Base-by-base conservation (phyloP, 768 basidiomycete species). In the Mrakia frigida region DNA sequence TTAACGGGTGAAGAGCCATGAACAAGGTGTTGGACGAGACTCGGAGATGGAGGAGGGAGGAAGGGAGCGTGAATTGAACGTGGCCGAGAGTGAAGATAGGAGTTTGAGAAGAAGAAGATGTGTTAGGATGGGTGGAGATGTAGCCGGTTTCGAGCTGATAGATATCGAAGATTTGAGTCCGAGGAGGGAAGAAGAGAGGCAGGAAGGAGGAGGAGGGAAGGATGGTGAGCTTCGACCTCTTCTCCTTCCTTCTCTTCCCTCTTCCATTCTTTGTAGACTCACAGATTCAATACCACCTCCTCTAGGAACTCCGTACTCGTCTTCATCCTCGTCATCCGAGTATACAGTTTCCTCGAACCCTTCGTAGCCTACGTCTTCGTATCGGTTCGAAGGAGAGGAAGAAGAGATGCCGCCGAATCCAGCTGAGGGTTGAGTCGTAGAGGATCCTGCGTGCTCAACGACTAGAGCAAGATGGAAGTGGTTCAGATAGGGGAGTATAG, bases 11-110 rank as follows among this genome's bases (percentile, higher is more conserved):
- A 4, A 94, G 85, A 1, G 89, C 93, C 90, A 97, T 94, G 59
- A 89, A 90, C 33, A 98, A 88, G 81, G 92, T 86, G 83, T 95
- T 93, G 35, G 92, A 94, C 79, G 90, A 90, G 74, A 94, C 91
- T 61, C 89, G 91, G 70, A 97, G 88, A 73, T 90, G 89, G 43
- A 92, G 84, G 67, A 98, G 87, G n/a, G 90, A 87, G 7, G 93
- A 92, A 39, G 93, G 91, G 59, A 94, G 90, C 5, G 90, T 88
- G 82, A 91, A 94, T 84, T 97, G 95, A 33, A 98, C 95, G 79
- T 89, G 87, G 74, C 89, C 90, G n/a, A 94, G 88, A 78, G 92
- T 90, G 83, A 94, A 93, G 80, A 93, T 78, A 86, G 63, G 91
- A 88, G 61, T 63, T 63, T 43, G 31, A 33, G 74, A 63, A 14